Base-by-base conservation (phyloP, 2,329 filamentous ascomycete genomes). In the Paecilomyces sp. region DNA sequence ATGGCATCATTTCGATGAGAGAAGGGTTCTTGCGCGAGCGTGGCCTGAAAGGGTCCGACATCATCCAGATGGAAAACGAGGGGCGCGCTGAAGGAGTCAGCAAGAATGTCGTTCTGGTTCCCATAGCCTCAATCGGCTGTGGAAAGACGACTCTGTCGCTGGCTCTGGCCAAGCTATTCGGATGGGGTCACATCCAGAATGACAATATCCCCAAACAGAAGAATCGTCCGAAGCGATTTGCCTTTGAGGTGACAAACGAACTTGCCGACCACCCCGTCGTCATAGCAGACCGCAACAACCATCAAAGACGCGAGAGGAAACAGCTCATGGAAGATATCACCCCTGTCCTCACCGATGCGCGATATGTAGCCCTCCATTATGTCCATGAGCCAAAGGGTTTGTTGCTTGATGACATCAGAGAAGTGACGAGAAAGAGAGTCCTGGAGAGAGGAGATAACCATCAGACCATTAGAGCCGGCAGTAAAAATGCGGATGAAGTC, bases 111-210 rank as follows among this genome's bases (percentile, higher is more conserved):
- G 83, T 97, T 18, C 81, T 99, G n/a, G 88, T 92, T 5, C 92
- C 94, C 0, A 87, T 97, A 66, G 92, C 94, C 1, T 96, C 94
- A 0, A 89, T 99, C 58, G 94, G 94, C 9, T 99, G 94, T 71
- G 94, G 94, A 59, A 99, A 99, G 81, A 99, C 94, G 0, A 99
- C 94, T 0, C 79, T 99, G 56, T 92, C 90, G 2, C 76, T 95
- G 56, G 92, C 90, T 2, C 79, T 99, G 22, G 83, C 84, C 3
- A 88, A 91, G 68, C 83, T 99, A 0, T 97, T 97, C 65, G 85
- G 83, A 58, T 97, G 92, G 90, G 93, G 91, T 15, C 92, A 96
- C 71, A 81, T 97, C 55, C 94, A 99, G 71, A 99, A 99, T 71
- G 94, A 99, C 77, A 96, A 99, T 71, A 94, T 99, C 61, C 86